These are phyloP conservation scores for Mortierella sp. DNA, from an alignment of 371 early-diverging fungal species.

Conservation along the genomic window DNA sequence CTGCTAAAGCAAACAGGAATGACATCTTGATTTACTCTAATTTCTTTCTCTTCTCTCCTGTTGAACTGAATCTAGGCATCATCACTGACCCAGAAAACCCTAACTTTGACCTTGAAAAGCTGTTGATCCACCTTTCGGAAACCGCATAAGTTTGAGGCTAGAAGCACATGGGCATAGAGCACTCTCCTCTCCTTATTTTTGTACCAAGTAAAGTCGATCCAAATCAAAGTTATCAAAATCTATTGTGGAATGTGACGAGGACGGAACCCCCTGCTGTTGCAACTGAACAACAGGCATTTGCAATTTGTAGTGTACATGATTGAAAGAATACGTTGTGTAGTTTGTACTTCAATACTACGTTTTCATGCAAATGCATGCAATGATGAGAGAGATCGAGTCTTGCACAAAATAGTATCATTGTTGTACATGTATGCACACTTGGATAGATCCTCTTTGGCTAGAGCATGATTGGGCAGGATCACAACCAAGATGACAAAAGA, in stretches of 20 bases:
- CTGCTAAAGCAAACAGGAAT: background rate
- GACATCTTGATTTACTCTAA: background rate
- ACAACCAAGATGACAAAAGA: background rate
- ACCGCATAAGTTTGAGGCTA: conserved; percentile 14
- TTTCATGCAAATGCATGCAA: too few relatives aligned
- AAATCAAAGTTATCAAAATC: background rate
- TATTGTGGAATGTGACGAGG: background rate
- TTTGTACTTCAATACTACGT: background rate
- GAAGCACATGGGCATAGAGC: conserved; percentile 4
- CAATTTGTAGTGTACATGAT: too few relatives aligned
- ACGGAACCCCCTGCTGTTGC: background rate
- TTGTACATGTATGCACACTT: too few relatives aligned
- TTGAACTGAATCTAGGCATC: conserved; percentile 26
- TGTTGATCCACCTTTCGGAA: conserved; percentile 57
- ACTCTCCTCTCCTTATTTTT: conserved; percentile 2
- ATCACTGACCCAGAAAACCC: conserved; percentile 67
- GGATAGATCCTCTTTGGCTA: too few relatives aligned
- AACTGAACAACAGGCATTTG: too few relatives aligned
- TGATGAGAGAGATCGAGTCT: background rate
- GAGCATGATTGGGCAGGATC: background rate
- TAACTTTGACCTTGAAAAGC: conserved; percentile 70
- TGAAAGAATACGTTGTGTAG: background rate
- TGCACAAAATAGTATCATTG: background rate
- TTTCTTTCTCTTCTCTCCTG: background rate
- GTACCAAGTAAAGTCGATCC: background rate